Conservation (phyloP, 2,329 filamentous ascomycete genomes). For the Pseudophaeomoniella oleicola region DNA sequence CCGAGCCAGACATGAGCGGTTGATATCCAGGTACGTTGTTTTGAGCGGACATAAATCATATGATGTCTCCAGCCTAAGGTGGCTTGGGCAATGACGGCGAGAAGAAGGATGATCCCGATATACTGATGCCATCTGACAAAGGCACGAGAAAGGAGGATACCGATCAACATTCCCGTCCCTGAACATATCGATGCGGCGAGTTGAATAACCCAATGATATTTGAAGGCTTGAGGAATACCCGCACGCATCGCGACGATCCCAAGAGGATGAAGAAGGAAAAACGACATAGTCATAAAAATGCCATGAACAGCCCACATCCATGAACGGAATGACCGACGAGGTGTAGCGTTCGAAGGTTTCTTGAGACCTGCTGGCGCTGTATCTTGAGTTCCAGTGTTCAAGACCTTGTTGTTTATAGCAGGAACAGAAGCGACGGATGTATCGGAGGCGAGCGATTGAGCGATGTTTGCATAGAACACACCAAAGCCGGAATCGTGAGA, state of each 20-base stretch:
- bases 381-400: not conserved
- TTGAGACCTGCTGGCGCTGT: slow-evolving; percentile 2
- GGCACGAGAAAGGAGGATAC: slow-evolving; percentile 26
- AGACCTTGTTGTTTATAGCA: slow-evolving; percentile 12
- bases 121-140: slow-evolving; percentile 33
- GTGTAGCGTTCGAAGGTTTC: slow-evolving; percentile 1
- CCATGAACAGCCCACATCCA: slow-evolving; percentile 17
- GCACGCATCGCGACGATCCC: slow-evolving; percentile 22
- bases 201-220: slow-evolving; percentile 26
- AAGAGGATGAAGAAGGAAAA: slow-evolving; percentile 20
- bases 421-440: slow-evolving; percentile 7
- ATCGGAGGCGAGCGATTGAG: slow-evolving; percentile 9
- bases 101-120: slow-evolving; percentile 26
- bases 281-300: slow-evolving; percentile 18
- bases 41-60: slow-evolving; percentile 14
- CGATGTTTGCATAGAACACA: slow-evolving; percentile 2
- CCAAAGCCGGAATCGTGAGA: slow-evolving; percentile 1
- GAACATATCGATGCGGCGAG: slow-evolving; percentile 21
- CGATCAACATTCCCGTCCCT: slow-evolving; percentile 23
- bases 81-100: slow-evolving; percentile 19
- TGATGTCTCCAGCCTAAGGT: slow-evolving; percentile 25
- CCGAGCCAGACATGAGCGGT: slow-evolving; percentile 16
- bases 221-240: slow-evolving; percentile 19
- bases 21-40: slow-evolving; percentile 10
- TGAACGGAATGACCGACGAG: slow-evolving; percentile 6